Percentiles rank a stretch among this genome's conserved stretches.
Evolutionary conservation across 352 stramenopile genomes (phyloP).

Genomic region (Phytophthora tentaculata): DNA sequence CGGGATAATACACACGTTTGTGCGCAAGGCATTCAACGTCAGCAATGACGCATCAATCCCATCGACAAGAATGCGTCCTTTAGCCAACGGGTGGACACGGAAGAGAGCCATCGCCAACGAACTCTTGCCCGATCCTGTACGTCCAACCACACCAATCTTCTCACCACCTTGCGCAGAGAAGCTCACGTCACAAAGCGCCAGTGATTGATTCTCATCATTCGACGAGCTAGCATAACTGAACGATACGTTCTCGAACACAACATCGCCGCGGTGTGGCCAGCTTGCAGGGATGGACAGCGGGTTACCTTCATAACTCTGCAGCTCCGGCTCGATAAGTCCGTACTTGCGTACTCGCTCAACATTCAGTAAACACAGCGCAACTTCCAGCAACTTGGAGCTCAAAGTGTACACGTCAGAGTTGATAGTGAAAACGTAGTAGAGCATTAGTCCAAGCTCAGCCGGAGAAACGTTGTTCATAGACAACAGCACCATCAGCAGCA

Average conservation of each 20-base stretch:
- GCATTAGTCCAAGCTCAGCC: slow-evolving; percentile 47
- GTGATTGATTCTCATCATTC: slow-evolving; percentile 20
- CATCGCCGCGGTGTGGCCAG: slow-evolving; percentile 36
- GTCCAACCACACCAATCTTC: slow-evolving; percentile 66
- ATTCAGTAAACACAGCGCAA: slow-evolving; percentile 38
- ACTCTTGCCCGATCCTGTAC: slow-evolving; percentile 69
- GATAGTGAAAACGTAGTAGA: slow-evolving; percentile 56
- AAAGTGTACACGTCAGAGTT: slow-evolving; percentile 49
- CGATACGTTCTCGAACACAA: slow-evolving; percentile 47
- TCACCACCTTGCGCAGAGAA: slow-evolving; percentile 53
- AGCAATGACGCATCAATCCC: slow-evolving; percentile 75
- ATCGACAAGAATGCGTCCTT: slow-evolving; percentile 89
- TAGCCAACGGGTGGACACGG: slow-evolving; percentile 42
- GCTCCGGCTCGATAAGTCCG: slow-evolving; percentile 40
- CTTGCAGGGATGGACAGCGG: slow-evolving; percentile 25
- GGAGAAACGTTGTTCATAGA: slow-evolving; percentile 40
- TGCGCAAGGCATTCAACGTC: slow-evolving; percentile 47
- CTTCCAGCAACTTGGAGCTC: slow-evolving; percentile 37
- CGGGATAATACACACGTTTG: slow-evolving; percentile 77
- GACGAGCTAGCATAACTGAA: slow-evolving; percentile 34
- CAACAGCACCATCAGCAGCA: slow-evolving; percentile 43
- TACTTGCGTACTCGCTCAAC: slow-evolving; percentile 56
- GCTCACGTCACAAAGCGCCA: slow-evolving; percentile 55
- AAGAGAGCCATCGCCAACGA: slow-evolving; percentile 66
- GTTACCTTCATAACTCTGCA: slow-evolving; percentile 25